Conservation (phyloP, 345 rosid species). For the Balakata baccata region DNA sequence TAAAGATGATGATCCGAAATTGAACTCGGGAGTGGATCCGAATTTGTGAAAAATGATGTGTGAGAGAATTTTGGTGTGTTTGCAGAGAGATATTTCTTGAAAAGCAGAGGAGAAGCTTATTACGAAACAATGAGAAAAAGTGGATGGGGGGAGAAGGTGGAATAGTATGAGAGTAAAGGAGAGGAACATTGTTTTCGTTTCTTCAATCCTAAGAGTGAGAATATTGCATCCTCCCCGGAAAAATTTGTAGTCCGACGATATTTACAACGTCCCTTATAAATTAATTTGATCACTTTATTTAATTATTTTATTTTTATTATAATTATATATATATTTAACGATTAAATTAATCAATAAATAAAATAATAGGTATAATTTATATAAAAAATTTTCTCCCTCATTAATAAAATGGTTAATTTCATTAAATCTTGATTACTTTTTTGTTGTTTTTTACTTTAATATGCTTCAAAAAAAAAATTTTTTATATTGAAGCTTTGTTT, state of each 20-base stretch:
- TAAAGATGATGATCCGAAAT: conserved; percentile 39
- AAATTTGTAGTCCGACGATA: no score
- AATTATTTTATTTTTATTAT: no score
- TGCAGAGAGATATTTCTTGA: conserved; percentile 25
- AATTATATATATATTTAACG: no score
- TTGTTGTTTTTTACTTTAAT: background rate
- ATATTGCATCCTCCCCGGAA: conserved; percentile 25
- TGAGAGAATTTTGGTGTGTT: conserved; percentile 39
- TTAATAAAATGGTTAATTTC: conserved; percentile 33
- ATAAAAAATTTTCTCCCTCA: no score
- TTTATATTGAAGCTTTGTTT: no score
- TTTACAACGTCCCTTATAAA: no score
- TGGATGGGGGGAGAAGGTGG: conserved; percentile 18
- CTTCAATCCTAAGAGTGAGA: conserved; percentile 23
- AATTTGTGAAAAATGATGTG: conserved; percentile 37
- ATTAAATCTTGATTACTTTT: conserved; percentile 13
- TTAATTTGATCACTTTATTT: no score
- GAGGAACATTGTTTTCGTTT: conserved; percentile 27
- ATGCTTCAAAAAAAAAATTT: no score
- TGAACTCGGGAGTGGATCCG: conserved; percentile 43
- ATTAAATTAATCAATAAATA: no score
- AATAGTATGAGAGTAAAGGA: conserved; percentile 13
- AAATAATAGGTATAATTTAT: no score
- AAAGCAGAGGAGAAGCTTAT: conserved; percentile 13
- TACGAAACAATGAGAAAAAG: conserved; percentile 10